Evolutionary conservation across 176 grass and related monocot genomes (phyloP).

Genomic region (Carex kokanica): DNA sequence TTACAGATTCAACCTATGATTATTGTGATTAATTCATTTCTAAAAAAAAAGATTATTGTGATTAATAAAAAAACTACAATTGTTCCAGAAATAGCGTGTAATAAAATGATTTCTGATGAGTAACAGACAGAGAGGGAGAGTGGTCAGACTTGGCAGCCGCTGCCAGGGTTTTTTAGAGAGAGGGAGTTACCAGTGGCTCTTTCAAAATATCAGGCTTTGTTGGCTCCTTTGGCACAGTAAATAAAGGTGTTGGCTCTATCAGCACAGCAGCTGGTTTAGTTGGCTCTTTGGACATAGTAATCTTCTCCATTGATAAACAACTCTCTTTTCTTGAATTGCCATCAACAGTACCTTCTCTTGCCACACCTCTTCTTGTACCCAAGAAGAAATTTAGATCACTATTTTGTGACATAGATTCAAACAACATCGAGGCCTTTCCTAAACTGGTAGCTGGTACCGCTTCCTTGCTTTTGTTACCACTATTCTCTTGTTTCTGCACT

Average conservation of each 20-base stretch:
- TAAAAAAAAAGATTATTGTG: background rate
- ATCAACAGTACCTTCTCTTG: slow-evolving; percentile 20
- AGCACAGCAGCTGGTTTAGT: slow-evolving; percentile 19
- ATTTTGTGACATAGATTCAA: slow-evolving; percentile 47
- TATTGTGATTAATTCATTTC: slow-evolving; percentile 6
- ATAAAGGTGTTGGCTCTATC: background rate
- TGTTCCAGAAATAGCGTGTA: background rate
- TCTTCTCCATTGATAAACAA: slow-evolving; percentile 1
- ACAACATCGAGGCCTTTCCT: slow-evolving; percentile 46
- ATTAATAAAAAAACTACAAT: background rate
- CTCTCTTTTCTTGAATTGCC: slow-evolving; percentile 23
- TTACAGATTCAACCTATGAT: slow-evolving; percentile 8
- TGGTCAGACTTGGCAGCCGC: background rate
- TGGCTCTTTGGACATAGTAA: slow-evolving; percentile 37
- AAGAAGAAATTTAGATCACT: slow-evolving; percentile 65
- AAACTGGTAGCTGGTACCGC: slow-evolving; percentile 20
- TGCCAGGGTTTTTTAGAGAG: background rate
- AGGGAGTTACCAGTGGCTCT: background rate
- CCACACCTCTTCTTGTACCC: slow-evolving; percentile 45
- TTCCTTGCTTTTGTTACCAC: slow-evolving; percentile 27
- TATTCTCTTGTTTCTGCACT: slow-evolving; percentile 25
- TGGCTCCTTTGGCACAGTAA: slow-evolving; percentile 36
- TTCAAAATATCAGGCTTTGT: slow-evolving; percentile 18
- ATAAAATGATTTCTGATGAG: background rate
- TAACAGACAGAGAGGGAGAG: background rate